Evolutionary conservation across 148 eudicot species (phyloP), one percentile per base, ranked within the genome.

Genomic region (Dysphania ambrosioides): DNA sequence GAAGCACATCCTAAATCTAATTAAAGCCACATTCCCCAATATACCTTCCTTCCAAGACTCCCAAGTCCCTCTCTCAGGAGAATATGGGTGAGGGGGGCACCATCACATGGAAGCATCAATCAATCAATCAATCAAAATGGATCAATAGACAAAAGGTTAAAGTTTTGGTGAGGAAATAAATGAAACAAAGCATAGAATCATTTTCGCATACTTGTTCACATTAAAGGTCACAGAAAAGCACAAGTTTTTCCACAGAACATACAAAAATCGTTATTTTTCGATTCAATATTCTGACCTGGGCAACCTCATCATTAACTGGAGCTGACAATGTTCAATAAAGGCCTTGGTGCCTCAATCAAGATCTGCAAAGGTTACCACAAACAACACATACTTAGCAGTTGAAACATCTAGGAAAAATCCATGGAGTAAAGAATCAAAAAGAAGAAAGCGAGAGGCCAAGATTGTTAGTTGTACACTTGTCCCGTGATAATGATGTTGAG

Each of bases 61-160:
- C 11, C n/a, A 35, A 49, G 70, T 62, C 29, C 24, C 63, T 62
- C 77, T 66, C 42, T 58, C 31, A 18, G 21, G 41, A 61, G 29
- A 62, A 62, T 62, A 19, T 15, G 55, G 30, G 21, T 34, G 72
- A 82, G 81, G 76, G 81, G 76, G 76, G 84, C 88, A 87, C 31
- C 47, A 24, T 78, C 91, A 87, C 91, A 85, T 87, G 91, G 91
- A 82, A 85, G 83, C 59, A 62, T 70, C 68, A 71, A 77, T 82
- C 82, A 84, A 62, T 66, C 81, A 80, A 75, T n/a, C n/a, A n/a
- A n/a, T n/a, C n/a, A n/a, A 70, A 72, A 4, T 44, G 73, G 66
- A 67, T 79, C 78, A 79, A 77, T 67, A 82, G 82, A 83, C 82
- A 77, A 79, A 41, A 38, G 74, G 79, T 74, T 71, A 72, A 70